Percentiles rank a stretch among this genome's conserved stretches.
Conservation (phyloP, 176 grass and related monocot genomes). For the Oryza punctata region DNA sequence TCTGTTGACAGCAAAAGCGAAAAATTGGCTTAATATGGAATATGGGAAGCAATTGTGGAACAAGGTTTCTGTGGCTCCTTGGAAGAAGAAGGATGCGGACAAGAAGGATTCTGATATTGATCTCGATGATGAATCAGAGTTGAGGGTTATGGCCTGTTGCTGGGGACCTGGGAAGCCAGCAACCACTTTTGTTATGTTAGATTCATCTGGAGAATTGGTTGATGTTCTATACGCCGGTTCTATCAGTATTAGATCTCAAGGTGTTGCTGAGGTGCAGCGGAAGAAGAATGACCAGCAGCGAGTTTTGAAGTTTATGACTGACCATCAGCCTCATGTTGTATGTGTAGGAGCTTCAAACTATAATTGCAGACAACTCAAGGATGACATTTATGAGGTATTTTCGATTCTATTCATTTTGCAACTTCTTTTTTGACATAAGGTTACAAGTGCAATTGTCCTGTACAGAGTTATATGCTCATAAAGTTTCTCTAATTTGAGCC, state of each 20-base stretch:
- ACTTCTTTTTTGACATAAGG: not conserved
- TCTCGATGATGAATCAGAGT: conserved; percentile 67
- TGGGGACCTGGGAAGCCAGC: conserved; percentile 97
- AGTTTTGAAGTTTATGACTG: conserved; percentile 91
- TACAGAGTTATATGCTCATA: not conserved
- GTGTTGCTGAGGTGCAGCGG: conserved; percentile 71
- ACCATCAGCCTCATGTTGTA: conserved; percentile 84
- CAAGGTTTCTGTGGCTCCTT: conserved; percentile 87
- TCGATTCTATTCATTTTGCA: not conserved
- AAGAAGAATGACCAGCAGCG: conserved; percentile 94
- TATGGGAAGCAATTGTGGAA: conserved; percentile 81
- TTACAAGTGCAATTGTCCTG: not conserved
- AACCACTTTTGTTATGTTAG: conserved; percentile 92
- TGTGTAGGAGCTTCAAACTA: conserved; percentile 92
- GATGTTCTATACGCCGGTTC: conserved; percentile 96
- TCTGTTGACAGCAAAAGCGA: conserved; percentile 68
- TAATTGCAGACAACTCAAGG: conserved; percentile 87
- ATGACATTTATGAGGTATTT: conserved; percentile 97
- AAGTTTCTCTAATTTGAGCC: not conserved
- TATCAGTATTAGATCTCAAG: conserved; percentile 82
- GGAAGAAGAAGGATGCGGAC: conserved; percentile 65
- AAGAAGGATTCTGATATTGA: conserved; percentile 69
- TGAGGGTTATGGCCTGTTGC: conserved; percentile 95
- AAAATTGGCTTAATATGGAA: conserved; percentile 81
- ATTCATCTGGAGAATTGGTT: conserved; percentile 90